Base-by-base conservation (phyloP, 2,329 filamentous ascomycete species). In the Colletotrichum camelliae region DNA sequence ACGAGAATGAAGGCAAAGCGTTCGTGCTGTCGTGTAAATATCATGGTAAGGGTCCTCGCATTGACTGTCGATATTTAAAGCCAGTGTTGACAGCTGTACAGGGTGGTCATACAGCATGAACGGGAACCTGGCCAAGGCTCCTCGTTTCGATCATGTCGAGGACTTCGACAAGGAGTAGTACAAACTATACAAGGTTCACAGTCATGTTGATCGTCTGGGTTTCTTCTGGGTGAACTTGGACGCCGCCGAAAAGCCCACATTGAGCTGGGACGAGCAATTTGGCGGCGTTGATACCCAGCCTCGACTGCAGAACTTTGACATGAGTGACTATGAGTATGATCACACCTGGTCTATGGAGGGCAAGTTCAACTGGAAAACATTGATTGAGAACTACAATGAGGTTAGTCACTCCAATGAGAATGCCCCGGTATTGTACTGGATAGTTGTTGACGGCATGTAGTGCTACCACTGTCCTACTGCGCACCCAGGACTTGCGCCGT, bases 161-260 rank as follows among this genome's bases (percentile, higher is more conserved):
- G 81, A 79, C 48, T 88, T 88, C 70, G 84, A 87, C 72, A 86
- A 85, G 78, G 77, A 78, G n/a, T 80, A 84, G 77, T 79, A 91
- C 76, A 83, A 86, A 18, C 81, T 91, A 0, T 86, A 89, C 72
- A 83, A 83, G 0, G 83, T 89, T 52, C 86, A 89, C 73, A 82
- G 87, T 5, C 85, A 86, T 60, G 79, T 88, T 35, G 88, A 88
- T 77, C 75, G 74, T 35, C 83, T 84, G 39, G 86, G 87, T 10
- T 89, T 89, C 77, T 80, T 89, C 57, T 90, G 87, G 86, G 83
- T 88, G 69, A 89, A 89, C 77, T 77, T 90, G 24, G 87, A 89
- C 70, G 79, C 80, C n/a, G 68, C 57, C 1, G 82, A 75, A 66
- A 80, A 75, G 76, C 87, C 79, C 3, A 83, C 85, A 57, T 79